Percentiles rank a stretch among this genome's conserved stretches.
Evolutionary conservation across 1,284 basidiomycete genomes (phyloP).

Genomic region (Pascua guehoae): DNA sequence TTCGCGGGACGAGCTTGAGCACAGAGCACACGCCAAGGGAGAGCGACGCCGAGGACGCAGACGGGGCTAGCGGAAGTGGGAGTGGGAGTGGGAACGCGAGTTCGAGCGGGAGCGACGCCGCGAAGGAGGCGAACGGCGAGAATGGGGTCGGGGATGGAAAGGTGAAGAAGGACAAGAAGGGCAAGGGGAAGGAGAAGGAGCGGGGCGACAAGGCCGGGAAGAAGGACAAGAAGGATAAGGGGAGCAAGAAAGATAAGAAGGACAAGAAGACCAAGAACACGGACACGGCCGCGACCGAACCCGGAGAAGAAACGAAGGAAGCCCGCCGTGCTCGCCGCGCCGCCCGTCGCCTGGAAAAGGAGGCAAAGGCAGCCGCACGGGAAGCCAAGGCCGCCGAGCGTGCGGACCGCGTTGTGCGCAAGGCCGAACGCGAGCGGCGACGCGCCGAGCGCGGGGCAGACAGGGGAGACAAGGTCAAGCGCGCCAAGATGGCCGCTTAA

Average conservation of each 20-base stretch:
- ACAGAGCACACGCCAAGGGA: slow-evolving; percentile 43
- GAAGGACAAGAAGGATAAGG: not conserved
- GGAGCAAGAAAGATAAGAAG: not conserved
- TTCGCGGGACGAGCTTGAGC: slow-evolving; percentile 66
- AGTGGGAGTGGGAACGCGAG: too few relatives aligned
- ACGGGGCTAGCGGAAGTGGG: not conserved
- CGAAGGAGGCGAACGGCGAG: not conserved
- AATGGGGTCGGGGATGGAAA: not conserved
- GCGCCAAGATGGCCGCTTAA: too few relatives aligned
- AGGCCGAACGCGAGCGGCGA: too few relatives aligned
- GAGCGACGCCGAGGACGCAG: slow-evolving; percentile 11
- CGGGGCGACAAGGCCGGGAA: not conserved
- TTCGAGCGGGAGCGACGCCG: not conserved
- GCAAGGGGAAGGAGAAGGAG: not conserved
- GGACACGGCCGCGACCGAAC: too few relatives aligned
- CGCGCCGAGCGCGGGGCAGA: too few relatives aligned
- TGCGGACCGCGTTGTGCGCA: too few relatives aligned
- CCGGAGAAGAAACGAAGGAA: not conserved
- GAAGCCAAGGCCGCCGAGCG: not conserved
- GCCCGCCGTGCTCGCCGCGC: not conserved
- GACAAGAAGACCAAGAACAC: not conserved
- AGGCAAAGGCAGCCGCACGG: not conserved
- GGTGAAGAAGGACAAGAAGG: slow-evolving; percentile 4
- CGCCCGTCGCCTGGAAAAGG: not conserved
- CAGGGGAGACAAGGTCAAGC: too few relatives aligned